phyloP scores from a whole-genome alignment of 2,329 filamentous ascomycete genomes.

The Fusarium pseudoanthophilum region DNA sequence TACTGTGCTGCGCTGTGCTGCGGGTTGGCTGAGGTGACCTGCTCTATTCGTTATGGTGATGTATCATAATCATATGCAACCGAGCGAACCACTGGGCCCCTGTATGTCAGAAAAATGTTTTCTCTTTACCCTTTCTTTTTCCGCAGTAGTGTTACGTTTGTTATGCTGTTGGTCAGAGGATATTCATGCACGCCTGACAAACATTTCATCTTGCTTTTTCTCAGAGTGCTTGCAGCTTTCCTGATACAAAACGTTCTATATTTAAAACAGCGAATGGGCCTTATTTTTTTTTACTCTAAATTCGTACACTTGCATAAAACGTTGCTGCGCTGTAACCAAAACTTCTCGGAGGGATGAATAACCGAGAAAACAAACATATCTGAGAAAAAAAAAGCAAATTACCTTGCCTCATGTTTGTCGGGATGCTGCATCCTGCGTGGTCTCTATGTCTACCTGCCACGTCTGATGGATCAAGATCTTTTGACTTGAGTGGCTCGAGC shows the following conservation, averaged over 20 bases:
- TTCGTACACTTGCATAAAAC: constrained; percentile 8
- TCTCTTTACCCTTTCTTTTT: background rate
- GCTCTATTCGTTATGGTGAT: constrained; percentile 1
- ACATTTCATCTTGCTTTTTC: background rate
- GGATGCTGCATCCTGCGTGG: constrained; percentile 6
- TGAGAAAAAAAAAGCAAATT: background rate
- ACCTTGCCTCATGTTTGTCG: background rate
- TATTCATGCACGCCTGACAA: constrained; percentile 11
- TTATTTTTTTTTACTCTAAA: background rate
- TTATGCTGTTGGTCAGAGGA: background rate
- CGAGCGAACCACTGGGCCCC: background rate
- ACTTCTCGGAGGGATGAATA: background rate
- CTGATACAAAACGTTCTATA: background rate
- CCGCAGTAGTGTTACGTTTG: too few species aligned
- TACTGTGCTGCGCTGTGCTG: background rate
- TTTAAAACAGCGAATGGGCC: background rate
- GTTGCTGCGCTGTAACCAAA: constrained; percentile 5
- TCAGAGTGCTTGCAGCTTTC: constrained; percentile 1
- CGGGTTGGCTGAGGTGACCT: background rate
- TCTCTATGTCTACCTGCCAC: constrained; percentile 45
- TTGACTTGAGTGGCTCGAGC: constrained; percentile 43
- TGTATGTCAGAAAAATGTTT: constrained; percentile 3
- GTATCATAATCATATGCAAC: constrained; percentile 15
- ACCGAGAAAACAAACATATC: background rate
- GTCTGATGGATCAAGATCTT: constrained; percentile 46